These are phyloP conservation scores for Apocynum venetum DNA, from an alignment of 257 asterid genomes.

Conservation along the genomic window DNA sequence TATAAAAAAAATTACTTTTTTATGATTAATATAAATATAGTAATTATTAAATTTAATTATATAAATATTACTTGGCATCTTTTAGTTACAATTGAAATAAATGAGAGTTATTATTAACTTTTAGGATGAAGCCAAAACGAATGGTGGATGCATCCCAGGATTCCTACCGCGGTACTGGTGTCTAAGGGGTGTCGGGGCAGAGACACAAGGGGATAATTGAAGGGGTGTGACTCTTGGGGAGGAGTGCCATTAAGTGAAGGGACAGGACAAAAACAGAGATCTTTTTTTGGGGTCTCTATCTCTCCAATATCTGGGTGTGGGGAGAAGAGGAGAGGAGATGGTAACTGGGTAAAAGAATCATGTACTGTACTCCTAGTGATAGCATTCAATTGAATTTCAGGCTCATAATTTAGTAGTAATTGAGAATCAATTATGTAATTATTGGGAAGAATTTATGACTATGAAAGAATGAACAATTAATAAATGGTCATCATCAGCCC, in stretches of 20 bases:
- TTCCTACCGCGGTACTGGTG: neutral
- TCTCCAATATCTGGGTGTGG: neutral
- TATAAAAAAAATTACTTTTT: too few species aligned
- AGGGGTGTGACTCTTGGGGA: neutral
- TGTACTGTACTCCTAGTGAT: too few species aligned
- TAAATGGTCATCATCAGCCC: slow-evolving; percentile 4
- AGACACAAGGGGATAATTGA: neutral
- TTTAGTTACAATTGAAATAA: too few species aligned
- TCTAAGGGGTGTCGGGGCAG: slow-evolving; percentile 1
- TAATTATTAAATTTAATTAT: too few species aligned
- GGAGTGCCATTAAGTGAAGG: slow-evolving; percentile 8
- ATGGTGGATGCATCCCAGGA: too few species aligned
- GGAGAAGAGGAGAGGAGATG: too few species aligned
- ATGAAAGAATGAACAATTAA: neutral
- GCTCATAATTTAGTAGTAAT: slow-evolving; percentile 14
- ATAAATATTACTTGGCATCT: too few species aligned
- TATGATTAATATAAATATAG: too few species aligned
- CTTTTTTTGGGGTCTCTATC: neutral
- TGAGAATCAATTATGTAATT: neutral
- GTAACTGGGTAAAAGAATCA: too few species aligned
- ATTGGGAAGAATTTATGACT: neutral
- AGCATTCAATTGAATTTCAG: neutral
- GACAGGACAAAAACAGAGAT: slow-evolving; percentile 17
- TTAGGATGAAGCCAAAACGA: too few species aligned
- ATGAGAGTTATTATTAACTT: too few species aligned